A percentile compares a stretch with the other conserved stretches of the same genome.
Evolutionary conservation across 805 yeast species (phyloP).

Genomic region (Cyberlindnera nakhonratchasimensis): DNA sequence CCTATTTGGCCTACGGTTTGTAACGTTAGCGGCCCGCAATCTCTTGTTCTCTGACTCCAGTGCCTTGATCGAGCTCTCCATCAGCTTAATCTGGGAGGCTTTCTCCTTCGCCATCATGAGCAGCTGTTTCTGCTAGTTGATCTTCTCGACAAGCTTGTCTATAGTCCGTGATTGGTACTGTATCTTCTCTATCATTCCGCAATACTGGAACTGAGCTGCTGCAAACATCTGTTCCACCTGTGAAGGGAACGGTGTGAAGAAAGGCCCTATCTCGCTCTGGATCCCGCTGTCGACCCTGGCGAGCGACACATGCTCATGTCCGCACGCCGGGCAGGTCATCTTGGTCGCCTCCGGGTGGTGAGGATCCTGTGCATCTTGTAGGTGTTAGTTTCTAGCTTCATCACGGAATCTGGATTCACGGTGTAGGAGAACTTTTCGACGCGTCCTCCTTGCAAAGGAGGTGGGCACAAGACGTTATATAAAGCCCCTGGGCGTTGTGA

Average conservation of each 20-base stretch:
- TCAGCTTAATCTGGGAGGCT: conserved; percentile 14
- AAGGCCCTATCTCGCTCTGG: conserved; percentile 22
- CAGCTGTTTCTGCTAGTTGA: conserved; percentile 23
- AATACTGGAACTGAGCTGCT: conserved; percentile 24
- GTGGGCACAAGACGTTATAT: conserved; percentile 39
- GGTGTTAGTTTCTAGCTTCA: not conserved
- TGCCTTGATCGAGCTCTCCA: conserved; percentile 14
- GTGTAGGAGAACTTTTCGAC: conserved; percentile 9
- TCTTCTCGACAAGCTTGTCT: conserved; percentile 16
- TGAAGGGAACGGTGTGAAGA: conserved; percentile 23
- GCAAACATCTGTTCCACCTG: conserved; percentile 27
- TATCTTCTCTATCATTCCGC: conserved; percentile 21
- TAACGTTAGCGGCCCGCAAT: no score
- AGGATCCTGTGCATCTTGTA: not conserved
- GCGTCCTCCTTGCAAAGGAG: conserved; percentile 33
- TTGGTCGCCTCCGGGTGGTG: conserved; percentile 8
- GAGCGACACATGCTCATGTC: conserved; percentile 17
- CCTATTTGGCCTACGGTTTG: no score
- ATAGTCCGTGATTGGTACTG: conserved; percentile 17
- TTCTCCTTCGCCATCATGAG: conserved; percentile 25
- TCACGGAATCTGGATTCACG: not conserved
- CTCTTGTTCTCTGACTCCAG: conserved; percentile 14
- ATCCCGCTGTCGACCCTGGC: conserved; percentile 19
- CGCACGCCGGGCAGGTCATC: conserved; percentile 19
- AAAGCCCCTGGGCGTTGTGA: conserved; percentile 17